Percentiles rank a stretch among this genome's conserved stretches.
Evolutionary conservation across 768 basidiomycete species (phyloP).

Genomic region (Hysterangium stoloniferum): DNA sequence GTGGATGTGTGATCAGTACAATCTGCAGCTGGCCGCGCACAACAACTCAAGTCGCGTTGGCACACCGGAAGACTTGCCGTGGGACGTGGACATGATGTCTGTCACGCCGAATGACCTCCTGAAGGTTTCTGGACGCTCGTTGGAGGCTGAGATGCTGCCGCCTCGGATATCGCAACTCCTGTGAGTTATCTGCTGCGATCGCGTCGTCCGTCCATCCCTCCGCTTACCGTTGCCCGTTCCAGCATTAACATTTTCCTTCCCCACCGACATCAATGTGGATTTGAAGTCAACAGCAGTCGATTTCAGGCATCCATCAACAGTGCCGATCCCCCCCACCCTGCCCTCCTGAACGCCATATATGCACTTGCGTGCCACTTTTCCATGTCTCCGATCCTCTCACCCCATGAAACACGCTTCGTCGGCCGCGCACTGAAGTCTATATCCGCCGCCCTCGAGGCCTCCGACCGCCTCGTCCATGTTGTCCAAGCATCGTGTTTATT

Average conservation of each 20-base stretch:
- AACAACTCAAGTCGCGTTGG: neutral
- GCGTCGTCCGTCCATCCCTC: slow-evolving; percentile 1
- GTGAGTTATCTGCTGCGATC: slow-evolving; percentile 10
- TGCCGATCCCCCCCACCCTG: slow-evolving; percentile 63
- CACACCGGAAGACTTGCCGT: neutral
- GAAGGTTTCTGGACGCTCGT: slow-evolving; percentile 10
- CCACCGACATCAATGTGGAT: slow-evolving; percentile 51
- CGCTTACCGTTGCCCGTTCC: slow-evolving; percentile 15
- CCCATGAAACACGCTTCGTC: slow-evolving; percentile 55
- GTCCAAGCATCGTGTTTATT: slow-evolving; percentile 71
- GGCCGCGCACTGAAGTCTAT: slow-evolving; percentile 46
- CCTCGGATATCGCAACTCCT: slow-evolving; percentile 13
- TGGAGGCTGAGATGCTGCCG: slow-evolving; percentile 9
- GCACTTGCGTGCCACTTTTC: slow-evolving; percentile 81
- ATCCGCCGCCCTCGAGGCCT: slow-evolving; percentile 61
- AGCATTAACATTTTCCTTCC: slow-evolving; percentile 68
- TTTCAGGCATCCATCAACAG: slow-evolving; percentile 52
- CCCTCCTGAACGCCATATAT: slow-evolving; percentile 69
- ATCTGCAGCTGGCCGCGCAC: neutral
- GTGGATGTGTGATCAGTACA: neutral
- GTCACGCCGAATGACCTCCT: slow-evolving; percentile 6
- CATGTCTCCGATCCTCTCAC: slow-evolving; percentile 57
- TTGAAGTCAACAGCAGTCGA: slow-evolving; percentile 62
- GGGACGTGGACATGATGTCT: slow-evolving; percentile 5
- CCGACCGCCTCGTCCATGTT: slow-evolving; percentile 47